Conservation (phyloP, 169 alveolate species). For the Plasmodium ovale region DNA sequence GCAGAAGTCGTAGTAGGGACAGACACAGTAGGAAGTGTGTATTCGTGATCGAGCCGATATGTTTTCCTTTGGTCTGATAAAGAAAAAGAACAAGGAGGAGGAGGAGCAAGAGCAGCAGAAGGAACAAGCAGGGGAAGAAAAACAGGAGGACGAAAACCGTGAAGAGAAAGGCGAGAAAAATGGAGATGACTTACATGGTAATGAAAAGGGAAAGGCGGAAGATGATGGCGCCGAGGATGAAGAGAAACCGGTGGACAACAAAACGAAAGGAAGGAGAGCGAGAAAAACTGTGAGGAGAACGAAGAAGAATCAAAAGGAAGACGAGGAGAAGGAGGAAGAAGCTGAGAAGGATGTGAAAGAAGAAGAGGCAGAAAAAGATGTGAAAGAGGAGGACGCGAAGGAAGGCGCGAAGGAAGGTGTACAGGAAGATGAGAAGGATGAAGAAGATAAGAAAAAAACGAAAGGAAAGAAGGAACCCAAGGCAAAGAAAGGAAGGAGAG, state of each 20-base stretch:
- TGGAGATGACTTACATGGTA: not conserved
- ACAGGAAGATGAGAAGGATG: not conserved
- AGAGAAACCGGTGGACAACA: not conserved
- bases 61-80: constrained; percentile 34
- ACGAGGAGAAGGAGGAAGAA: constrained; percentile 17
- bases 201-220: constrained; percentile 15
- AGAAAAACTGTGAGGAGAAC: not conserved
- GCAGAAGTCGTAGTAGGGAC: too few species aligned
- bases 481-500: not conserved
- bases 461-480: not conserved
- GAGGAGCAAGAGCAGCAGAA: constrained; percentile 19
- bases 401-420: not conserved
- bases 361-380: not conserved
- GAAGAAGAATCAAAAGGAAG: constrained; percentile 5
- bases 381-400: not conserved
- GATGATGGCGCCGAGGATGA: not conserved
- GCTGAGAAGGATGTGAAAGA: constrained; percentile 4
- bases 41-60: constrained; percentile 19
- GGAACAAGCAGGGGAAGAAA: constrained; percentile 18
- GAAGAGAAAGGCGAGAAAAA: not conserved
- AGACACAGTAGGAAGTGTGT: too few species aligned
- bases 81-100: constrained; percentile 45
- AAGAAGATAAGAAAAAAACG: not conserved
- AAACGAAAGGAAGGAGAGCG: constrained; percentile 13
- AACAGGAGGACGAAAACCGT: not conserved